These are phyloP conservation scores for Prunus campanulata DNA, from an alignment of 306 rosid species.

Conservation along the genomic window DNA sequence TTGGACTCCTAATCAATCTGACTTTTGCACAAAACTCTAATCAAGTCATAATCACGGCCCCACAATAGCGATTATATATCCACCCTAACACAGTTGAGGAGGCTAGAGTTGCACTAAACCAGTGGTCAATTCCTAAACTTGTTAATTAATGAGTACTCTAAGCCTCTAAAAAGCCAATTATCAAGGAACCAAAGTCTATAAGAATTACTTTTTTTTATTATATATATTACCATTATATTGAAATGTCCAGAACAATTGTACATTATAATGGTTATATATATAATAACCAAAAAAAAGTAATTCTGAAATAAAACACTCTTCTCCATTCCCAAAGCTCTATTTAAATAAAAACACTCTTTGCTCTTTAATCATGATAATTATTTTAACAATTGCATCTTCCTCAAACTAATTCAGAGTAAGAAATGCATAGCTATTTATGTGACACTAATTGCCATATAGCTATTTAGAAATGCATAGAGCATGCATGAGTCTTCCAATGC, in stretches of 20 bases:
- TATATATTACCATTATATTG: background rate
- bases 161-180: background rate
- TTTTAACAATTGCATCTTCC: too few relatives aligned
- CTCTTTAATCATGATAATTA: too few relatives aligned
- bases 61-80: background rate
- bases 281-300: accelerated
- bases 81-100: background rate
- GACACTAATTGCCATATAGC: too few relatives aligned
- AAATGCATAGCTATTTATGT: background rate
- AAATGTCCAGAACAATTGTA: background rate
- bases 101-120: background rate
- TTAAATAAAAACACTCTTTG: too few relatives aligned
- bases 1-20: too few relatives aligned
- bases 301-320: background rate
- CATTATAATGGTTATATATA: background rate
- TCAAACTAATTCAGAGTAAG: background rate
- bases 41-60: background rate
- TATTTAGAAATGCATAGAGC: background rate
- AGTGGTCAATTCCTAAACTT: background rate
- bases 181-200: background rate
- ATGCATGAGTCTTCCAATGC: background rate
- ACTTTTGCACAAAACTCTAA: constrained; percentile 5
- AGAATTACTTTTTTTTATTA: background rate
- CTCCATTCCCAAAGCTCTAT: background rate
- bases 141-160: background rate